These are phyloP conservation scores for Diaporthe aspalathi DNA, from an alignment of 2,329 filamentous ascomycete genomes.

Conservation along the genomic window DNA sequence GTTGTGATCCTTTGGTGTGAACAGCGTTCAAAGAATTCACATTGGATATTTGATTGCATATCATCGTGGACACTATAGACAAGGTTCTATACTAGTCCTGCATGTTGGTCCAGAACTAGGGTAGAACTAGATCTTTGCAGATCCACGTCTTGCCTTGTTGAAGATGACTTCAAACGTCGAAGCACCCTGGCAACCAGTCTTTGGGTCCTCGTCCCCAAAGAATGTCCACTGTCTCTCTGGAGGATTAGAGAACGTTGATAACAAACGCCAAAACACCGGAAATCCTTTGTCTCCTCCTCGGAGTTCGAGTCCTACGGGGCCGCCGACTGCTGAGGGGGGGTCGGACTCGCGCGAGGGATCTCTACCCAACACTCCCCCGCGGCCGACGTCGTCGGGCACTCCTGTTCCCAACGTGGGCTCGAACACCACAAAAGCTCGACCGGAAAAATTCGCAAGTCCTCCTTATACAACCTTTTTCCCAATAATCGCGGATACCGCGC, in stretches of 20 bases:
- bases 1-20: neutral
- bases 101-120: neutral
- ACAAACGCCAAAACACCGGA: slow-evolving; percentile 4
- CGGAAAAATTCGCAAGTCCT: neutral
- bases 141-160: neutral
- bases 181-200: neutral
- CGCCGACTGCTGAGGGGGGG: neutral
- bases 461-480: neutral
- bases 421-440: neutral
- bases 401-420: neutral
- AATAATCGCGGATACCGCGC: neutral
- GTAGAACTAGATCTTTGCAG: slow-evolving; percentile 3
- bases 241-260: neutral
- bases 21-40: neutral
- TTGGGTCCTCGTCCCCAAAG: slow-evolving; percentile 1
- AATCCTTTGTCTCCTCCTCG: neutral
- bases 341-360: slow-evolving; percentile 4
- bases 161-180: slow-evolving; percentile 10
- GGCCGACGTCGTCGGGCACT: neutral
- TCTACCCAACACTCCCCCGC: slow-evolving; percentile 1
- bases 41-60: neutral
- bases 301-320: slow-evolving; percentile 10
- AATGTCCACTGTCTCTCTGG: slow-evolving; percentile 25
- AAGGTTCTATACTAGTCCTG: neutral
- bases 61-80: neutral